phyloP scores from a whole-genome alignment of 352 stramenopile species.

The Phytopythium mirpurense region DNA sequence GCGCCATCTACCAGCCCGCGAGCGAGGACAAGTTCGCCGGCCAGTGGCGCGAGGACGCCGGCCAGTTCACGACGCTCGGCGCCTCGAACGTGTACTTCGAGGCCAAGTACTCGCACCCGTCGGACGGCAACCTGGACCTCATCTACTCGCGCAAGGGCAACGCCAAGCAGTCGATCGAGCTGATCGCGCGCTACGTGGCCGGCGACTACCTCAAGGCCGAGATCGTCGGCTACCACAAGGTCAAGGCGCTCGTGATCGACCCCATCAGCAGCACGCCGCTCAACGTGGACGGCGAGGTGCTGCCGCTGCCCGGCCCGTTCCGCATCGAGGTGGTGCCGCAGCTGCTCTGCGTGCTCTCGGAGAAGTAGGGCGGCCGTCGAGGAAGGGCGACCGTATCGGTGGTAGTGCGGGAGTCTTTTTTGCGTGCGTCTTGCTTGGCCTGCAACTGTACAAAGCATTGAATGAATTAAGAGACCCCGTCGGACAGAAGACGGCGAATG shows the following conservation, averaged over 20 bases:
- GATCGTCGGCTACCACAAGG: conserved; percentile 69
- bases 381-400: not conserved
- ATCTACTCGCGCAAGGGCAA: conserved; percentile 64
- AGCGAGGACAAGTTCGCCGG: conserved; percentile 53
- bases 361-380: conserved; percentile 63
- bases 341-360: conserved; percentile 64
- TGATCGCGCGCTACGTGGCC: conserved; percentile 45
- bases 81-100: conserved; percentile 82
- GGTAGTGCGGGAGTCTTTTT: not conserved
- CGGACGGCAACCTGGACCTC: conserved; percentile 74
- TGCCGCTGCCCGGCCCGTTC: conserved; percentile 51
- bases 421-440: too few relatives aligned
- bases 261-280: conserved; percentile 50
- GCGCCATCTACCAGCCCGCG: conserved; percentile 52
- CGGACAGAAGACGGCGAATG: too few relatives aligned
- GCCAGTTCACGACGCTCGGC: conserved; percentile 47
- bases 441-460: too few relatives aligned
- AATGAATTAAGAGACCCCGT: too few relatives aligned
- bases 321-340: conserved; percentile 71
- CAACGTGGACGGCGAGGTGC: conserved; percentile 77
- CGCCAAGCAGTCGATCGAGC: conserved; percentile 33
- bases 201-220: conserved; percentile 54
- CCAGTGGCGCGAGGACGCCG: conserved; percentile 44
- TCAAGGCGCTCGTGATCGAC: conserved; percentile 75
- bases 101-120: conserved; percentile 72